These are phyloP conservation scores for barrel medic (Medicago truncatula) DNA, from an alignment of 306 rosid genomes.

Conservation along the genomic window DNA sequence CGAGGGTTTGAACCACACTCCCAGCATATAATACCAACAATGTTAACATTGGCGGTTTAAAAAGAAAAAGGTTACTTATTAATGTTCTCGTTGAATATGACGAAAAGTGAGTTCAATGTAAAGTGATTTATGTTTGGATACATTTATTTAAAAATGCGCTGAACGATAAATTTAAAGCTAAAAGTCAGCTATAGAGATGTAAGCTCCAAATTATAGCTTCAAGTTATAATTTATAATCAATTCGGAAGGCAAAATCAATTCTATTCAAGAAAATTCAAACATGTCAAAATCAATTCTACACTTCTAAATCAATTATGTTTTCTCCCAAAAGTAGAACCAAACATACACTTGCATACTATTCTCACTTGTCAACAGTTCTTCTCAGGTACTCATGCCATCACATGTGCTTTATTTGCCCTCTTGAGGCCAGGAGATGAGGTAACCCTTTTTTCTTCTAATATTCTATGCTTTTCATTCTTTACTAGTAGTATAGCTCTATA, in stretches of 20 bases:
- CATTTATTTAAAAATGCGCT: too few relatives aligned
- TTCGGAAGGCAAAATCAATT: background rate
- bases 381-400: conserved; percentile 97
- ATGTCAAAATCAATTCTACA: background rate
- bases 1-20: too few relatives aligned
- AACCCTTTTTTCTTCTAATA: conserved; percentile 40
- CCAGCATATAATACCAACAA: too few relatives aligned
- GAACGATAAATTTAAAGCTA: too few relatives aligned
- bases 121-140: background rate
- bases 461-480: conserved; percentile 37
- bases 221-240: background rate
- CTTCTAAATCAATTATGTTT: background rate
- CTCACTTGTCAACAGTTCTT: conserved; percentile 72
- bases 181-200: background rate
- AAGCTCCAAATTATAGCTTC: too few relatives aligned
- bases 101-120: background rate
- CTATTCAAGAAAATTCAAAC: background rate
- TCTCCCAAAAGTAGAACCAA: background rate
- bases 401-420: conserved; percentile 85
- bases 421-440: conserved; percentile 97
- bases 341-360: conserved; percentile 12
- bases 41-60: too few relatives aligned
- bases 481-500: conserved; percentile 13
- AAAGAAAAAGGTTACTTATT: too few relatives aligned
- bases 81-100: conserved; percentile 10